phyloP scores from a whole-genome alignment of 148 eudicot genomes.

The Mesembryanthemum crystallinum region DNA sequence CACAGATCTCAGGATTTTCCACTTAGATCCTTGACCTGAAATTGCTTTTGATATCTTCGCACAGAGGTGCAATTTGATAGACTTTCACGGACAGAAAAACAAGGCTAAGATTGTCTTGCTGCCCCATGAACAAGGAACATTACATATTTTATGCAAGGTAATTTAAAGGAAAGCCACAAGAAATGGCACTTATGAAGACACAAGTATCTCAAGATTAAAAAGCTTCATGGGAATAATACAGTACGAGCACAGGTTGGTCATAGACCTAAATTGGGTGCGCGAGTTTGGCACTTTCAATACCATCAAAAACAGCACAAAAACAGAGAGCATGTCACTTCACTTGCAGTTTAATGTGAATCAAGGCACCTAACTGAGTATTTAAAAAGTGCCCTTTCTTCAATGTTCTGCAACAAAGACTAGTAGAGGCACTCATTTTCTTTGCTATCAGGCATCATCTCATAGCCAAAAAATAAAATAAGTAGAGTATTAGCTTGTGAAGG shows the following conservation, averaged over 20 bases:
- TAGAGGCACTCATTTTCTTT: not conserved
- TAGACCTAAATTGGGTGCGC: not conserved
- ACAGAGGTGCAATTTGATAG: too few species aligned
- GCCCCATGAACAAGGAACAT: not conserved
- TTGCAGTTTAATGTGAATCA: too few species aligned
- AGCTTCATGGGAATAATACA: constrained; percentile 3
- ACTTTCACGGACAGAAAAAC: too few species aligned
- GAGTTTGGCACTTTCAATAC: not conserved
- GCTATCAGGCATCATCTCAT: not conserved
- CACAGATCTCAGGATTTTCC: too few species aligned
- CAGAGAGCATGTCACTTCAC: too few species aligned
- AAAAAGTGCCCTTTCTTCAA: not conserved
- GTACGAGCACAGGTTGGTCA: not conserved
- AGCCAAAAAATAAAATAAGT: not conserved
- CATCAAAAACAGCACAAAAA: not conserved
- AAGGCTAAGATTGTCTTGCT: too few species aligned
- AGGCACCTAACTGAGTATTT: too few species aligned
- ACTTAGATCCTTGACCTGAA: too few species aligned
- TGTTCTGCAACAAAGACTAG: not conserved
- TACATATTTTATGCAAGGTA: not conserved
- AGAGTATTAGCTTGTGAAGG: not conserved
- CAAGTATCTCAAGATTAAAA: not conserved
- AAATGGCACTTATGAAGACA: not conserved
- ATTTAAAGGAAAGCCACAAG: not conserved
- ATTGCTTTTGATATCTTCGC: too few species aligned